Conservation (phyloP, 1,284 basidiomycete genomes). For the Ganoderma leucocontextum region DNA sequence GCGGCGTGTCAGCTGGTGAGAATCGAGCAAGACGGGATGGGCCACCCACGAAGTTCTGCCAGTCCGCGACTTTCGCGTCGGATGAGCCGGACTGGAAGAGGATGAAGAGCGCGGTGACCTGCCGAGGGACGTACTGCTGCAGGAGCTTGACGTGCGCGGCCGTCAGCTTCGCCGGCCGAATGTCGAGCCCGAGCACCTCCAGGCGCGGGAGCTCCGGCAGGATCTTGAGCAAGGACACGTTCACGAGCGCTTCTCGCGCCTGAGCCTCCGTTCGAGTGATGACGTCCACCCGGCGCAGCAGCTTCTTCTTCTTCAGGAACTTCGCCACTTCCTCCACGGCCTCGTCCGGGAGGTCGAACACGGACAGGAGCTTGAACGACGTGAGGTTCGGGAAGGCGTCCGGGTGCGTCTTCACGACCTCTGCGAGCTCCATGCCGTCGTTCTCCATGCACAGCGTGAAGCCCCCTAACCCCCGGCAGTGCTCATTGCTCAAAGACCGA, state of each 20-base stretch:
- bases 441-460: background rate
- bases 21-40: too few species aligned
- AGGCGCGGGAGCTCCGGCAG: background rate
- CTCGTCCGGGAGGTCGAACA: background rate
- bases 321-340: background rate
- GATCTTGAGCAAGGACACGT: background rate
- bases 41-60: background rate
- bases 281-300: conserved; percentile 10
- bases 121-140: background rate
- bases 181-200: background rate
- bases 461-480: background rate
- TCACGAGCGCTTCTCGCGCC: background rate
- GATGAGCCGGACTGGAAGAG: background rate
- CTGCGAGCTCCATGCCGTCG: background rate
- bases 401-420: background rate
- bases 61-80: background rate
- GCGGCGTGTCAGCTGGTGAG: background rate
- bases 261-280: background rate
- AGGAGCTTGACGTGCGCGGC: conserved; percentile 1
- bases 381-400: conserved; percentile 22
- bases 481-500: background rate
- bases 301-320: conserved; percentile 17
- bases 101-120: background rate
- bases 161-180: background rate
- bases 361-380: conserved; percentile 27